These are phyloP conservation scores for Pythium oligandrum DNA, from an alignment of 352 stramenopile species.

Conservation along the genomic window DNA sequence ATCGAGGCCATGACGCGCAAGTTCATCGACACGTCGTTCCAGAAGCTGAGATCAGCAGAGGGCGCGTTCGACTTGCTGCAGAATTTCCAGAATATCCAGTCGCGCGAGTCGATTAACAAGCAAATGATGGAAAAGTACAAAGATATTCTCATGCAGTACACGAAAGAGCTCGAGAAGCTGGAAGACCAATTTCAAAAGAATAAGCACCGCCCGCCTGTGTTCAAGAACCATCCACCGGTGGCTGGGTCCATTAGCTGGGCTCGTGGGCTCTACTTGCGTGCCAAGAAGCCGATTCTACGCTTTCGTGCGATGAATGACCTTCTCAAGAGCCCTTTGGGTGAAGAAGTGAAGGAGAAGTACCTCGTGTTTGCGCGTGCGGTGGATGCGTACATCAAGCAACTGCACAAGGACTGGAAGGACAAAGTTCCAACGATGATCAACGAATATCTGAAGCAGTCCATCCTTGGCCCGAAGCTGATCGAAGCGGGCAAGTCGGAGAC, in stretches of 20 bases:
- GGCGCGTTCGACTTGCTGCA: conserved; percentile 95
- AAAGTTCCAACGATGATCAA: conserved; percentile 84
- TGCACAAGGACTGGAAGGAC: conserved; percentile 92
- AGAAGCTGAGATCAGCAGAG: conserved; percentile 93
- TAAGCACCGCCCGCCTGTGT: conserved; percentile 83
- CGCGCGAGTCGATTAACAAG: conserved; percentile 94
- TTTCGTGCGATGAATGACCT: conserved; percentile 93
- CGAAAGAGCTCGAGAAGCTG: conserved; percentile 91
- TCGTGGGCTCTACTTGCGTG: conserved; percentile 80
- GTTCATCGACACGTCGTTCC: conserved; percentile 95
- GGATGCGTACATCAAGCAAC: conserved; percentile 90
- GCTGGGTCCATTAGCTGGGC: conserved; percentile 84
- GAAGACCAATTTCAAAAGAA: conserved; percentile 86
- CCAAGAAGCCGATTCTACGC: conserved; percentile 93
- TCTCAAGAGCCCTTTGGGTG: conserved; percentile 85
- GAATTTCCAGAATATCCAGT: conserved; percentile 96
- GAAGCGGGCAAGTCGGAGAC: conserved; percentile 75
- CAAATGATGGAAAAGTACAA: conserved; percentile 97
- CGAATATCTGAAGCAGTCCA: conserved; percentile 92
- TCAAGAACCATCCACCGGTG: conserved; percentile 92
- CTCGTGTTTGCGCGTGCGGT: conserved; percentile 90
- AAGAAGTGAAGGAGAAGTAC: conserved; percentile 94
- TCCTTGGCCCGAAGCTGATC: conserved; percentile 81
- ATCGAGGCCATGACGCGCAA: conserved; percentile 94
- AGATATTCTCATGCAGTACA: conserved; percentile 95